phyloP scores from a whole-genome alignment of 345 rosid genomes.

The Salix viminalis region DNA sequence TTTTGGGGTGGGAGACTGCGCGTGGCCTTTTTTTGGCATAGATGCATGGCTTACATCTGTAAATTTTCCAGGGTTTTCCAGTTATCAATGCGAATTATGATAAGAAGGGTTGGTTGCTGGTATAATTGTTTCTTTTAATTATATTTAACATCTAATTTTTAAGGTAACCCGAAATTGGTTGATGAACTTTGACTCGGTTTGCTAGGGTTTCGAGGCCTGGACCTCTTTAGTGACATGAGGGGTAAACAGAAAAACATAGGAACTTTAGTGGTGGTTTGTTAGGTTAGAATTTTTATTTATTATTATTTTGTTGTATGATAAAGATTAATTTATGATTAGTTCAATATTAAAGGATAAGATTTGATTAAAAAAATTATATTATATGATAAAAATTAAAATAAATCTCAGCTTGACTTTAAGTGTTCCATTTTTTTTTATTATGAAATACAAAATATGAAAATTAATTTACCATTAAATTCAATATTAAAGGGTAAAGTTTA shows the following conservation, averaged over 20 bases:
- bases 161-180: neutral
- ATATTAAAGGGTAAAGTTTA: too few species aligned
- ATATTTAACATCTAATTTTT: neutral
- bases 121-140: neutral
- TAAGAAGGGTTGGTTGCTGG: neutral
- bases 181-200: neutral
- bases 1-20: neutral
- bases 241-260: too few species aligned
- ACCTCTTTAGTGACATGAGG: too few species aligned
- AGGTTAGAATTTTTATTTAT: too few species aligned
- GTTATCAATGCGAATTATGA: constrained; percentile 12
- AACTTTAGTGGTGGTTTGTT: neutral
- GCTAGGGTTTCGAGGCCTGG: too few species aligned
- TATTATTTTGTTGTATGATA: too few species aligned
- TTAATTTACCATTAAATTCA: too few species aligned
- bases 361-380: too few species aligned
- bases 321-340: too few species aligned
- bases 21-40: neutral
- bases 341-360: too few species aligned
- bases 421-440: too few species aligned
- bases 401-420: neutral
- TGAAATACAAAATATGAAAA: too few species aligned
- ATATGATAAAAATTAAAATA: neutral
- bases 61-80: constrained; percentile 5
- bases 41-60: constrained; percentile 16